Evolutionary conservation across 116 monocot genomes (phyloP).

Genomic region (Dioscorea cayenensis): DNA sequence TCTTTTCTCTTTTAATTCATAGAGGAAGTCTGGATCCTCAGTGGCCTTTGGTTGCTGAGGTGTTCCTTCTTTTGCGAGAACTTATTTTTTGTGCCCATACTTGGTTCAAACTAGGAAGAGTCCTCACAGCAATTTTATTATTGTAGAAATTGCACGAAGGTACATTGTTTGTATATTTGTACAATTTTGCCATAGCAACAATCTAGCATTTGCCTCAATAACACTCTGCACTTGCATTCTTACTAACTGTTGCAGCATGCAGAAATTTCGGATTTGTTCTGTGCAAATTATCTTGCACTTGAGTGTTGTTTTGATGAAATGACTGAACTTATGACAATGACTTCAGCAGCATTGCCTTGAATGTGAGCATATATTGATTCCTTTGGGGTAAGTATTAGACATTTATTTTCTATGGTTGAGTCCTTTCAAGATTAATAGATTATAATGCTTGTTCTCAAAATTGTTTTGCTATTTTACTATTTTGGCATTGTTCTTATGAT

Average conservation of each 20-base stretch:
- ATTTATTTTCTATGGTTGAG: neutral
- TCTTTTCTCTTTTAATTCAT: slow-evolving; percentile 3
- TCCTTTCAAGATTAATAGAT: neutral
- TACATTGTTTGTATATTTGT: slow-evolving; percentile 7
- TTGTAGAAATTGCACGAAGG: neutral
- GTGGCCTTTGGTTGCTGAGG: neutral
- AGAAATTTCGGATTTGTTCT: neutral
- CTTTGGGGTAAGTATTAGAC: neutral
- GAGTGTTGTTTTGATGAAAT: neutral
- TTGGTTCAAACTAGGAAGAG: neutral
- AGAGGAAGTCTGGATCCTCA: slow-evolving; percentile 8
- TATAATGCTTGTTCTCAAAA: too few relatives aligned
- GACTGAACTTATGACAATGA: neutral
- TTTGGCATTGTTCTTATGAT: neutral
- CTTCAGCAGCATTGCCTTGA: neutral
- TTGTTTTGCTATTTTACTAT: neutral
- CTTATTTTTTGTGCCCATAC: neutral
- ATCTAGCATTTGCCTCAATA: neutral
- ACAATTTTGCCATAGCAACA: slow-evolving; percentile 5
- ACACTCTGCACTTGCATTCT: neutral
- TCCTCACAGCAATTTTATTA: neutral
- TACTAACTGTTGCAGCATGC: neutral
- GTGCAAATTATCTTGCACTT: neutral
- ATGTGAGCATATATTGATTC: neutral
- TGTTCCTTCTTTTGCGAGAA: neutral